These are phyloP conservation scores for Rheum nobile DNA, from an alignment of 148 eudicot species.

Conservation along the genomic window DNA sequence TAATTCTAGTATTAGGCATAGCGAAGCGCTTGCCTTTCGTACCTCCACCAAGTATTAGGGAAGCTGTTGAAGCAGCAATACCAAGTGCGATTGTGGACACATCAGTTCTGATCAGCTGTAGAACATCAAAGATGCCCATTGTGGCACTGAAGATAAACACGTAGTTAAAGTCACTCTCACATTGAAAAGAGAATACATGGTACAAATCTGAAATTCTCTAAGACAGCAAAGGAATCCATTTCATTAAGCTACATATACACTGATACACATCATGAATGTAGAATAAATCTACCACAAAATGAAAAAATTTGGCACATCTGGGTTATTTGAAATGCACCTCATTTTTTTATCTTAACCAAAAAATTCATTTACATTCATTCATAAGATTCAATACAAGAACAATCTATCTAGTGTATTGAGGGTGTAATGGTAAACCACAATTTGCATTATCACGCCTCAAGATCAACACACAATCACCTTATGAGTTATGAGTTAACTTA, in stretches of 20 bases:
- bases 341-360: not conserved
- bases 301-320: not conserved
- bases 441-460: not conserved
- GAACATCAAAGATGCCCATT: slow-evolving; percentile 77
- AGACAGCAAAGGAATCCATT: not conserved
- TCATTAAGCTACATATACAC: not conserved
- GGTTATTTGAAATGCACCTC: not conserved
- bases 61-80: slow-evolving; percentile 76
- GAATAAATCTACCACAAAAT: not conserved
- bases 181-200: not conserved
- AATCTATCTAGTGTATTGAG: not conserved
- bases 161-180: not conserved
- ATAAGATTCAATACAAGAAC: not conserved
- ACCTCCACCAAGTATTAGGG: slow-evolving; percentile 73
- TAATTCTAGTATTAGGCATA: slow-evolving; percentile 81
- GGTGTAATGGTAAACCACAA: not conserved
- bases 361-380: not conserved
- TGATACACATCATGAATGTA: not conserved
- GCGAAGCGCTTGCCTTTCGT: slow-evolving; percentile 84
- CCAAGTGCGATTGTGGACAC: slow-evolving; percentile 82
- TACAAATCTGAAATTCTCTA: not conserved
- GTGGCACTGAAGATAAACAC: slow-evolving; percentile 41
- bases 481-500: not conserved
- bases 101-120: slow-evolving; percentile 71
- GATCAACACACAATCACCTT: not conserved